Evolutionary conservation across 306 rosid genomes (phyloP).

Genomic region (Chamaecrista fasciculata): DNA sequence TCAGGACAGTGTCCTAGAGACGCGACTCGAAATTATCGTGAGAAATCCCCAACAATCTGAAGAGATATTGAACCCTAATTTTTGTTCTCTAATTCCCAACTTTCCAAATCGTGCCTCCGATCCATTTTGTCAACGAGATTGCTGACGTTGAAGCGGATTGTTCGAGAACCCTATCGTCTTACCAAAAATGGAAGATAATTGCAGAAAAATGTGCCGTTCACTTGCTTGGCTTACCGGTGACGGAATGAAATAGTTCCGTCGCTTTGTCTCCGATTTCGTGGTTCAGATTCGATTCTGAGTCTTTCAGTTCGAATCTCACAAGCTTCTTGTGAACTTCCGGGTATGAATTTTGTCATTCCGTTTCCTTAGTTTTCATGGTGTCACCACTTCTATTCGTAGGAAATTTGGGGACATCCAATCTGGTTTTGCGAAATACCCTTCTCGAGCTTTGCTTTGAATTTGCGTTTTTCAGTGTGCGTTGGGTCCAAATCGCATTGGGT

Average conservation of each 20-base stretch:
- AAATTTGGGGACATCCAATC: not conserved
- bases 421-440: conserved; percentile 17
- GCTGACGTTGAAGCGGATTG: too few relatives aligned
- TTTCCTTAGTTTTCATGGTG: not conserved
- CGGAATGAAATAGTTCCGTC: conserved; percentile 36
- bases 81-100: too few relatives aligned
- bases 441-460: not conserved
- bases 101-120: too few relatives aligned
- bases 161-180: too few relatives aligned
- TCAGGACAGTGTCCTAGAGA: too few relatives aligned
- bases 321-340: conserved; percentile 27
- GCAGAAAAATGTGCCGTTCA: too few relatives aligned
- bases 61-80: too few relatives aligned
- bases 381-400: not conserved
- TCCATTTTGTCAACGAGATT: too few relatives aligned
- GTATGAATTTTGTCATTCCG: conserved; percentile 42
- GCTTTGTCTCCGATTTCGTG: conserved; percentile 16
- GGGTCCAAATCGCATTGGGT: conserved; percentile 28
- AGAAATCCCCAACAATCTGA: too few relatives aligned
- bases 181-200: too few relatives aligned
- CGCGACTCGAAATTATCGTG: too few relatives aligned
- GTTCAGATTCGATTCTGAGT: conserved; percentile 43
- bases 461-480: not conserved
- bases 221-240: conserved; percentile 55
- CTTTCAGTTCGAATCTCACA: conserved; percentile 17